These are phyloP conservation scores for Mycosarcoma mackinlayi DNA, from an alignment of 1,284 basidiomycete species.

Conservation along the genomic window DNA sequence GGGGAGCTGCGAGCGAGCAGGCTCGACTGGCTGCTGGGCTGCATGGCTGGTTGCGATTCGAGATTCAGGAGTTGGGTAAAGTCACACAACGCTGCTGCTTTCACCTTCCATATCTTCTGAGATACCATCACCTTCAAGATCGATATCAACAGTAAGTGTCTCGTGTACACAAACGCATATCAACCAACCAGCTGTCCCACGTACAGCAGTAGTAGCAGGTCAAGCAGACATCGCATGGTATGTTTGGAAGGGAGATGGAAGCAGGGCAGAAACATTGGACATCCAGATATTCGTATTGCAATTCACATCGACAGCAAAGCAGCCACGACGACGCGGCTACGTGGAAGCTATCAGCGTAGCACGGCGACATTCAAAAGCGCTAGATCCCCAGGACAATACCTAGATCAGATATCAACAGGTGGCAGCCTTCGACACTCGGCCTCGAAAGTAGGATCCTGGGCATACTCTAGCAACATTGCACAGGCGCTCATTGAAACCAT, in stretches of 20 bases:
- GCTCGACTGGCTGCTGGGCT: background rate
- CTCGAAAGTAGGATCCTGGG: no score
- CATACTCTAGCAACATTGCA: no score
- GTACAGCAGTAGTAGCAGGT: background rate
- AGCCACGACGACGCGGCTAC: background rate
- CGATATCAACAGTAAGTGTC: slow-evolving; percentile 51
- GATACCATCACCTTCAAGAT: slow-evolving; percentile 52
- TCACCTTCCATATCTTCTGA: slow-evolving; percentile 30
- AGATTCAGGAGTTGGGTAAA: slow-evolving; percentile 2
- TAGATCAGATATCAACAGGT: no score
- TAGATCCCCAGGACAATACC: no score
- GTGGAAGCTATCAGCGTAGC: no score
- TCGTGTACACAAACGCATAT: background rate
- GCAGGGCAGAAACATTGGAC: background rate
- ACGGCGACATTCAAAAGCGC: no score
- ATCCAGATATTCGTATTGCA: background rate
- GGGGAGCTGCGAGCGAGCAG: no score
- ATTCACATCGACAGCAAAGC: background rate
- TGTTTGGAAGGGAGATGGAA: slow-evolving; percentile 2
- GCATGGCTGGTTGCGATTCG: background rate
- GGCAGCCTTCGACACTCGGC: no score
- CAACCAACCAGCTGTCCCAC: slow-evolving; percentile 9
- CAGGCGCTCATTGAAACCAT: no score
- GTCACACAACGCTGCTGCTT: slow-evolving; percentile 8
- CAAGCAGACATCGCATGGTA: slow-evolving; percentile 8